Evolutionary conservation across 768 basidiomycete species (phyloP).

Genomic region (Auricularia auricula-judae): DNA sequence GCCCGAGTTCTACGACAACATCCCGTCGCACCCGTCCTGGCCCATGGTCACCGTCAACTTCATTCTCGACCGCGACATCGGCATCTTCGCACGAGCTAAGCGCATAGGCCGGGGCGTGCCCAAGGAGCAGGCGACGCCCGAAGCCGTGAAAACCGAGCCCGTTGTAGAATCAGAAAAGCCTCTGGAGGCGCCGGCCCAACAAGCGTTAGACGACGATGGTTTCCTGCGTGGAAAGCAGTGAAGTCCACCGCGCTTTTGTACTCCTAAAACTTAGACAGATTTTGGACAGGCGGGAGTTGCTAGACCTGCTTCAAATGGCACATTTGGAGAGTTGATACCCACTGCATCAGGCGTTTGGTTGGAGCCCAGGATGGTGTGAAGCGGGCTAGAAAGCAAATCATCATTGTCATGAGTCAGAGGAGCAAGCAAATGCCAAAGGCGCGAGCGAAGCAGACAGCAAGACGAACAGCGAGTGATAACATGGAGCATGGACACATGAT

Average conservation of each 20-base stretch:
- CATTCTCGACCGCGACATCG: constrained; percentile 80
- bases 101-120: constrained; percentile 27
- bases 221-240: neutral
- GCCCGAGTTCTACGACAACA: constrained; percentile 81
- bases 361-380: too few species aligned
- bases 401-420: too few species aligned
- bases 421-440: neutral
- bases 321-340: too few species aligned
- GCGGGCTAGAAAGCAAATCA: too few species aligned
- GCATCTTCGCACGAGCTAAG: constrained; percentile 83
- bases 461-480: neutral
- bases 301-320: too few species aligned
- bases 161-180: neutral
- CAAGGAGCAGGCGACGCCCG: neutral
- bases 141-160: neutral
- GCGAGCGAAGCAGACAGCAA: neutral
- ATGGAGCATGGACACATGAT: too few species aligned
- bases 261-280: too few species aligned
- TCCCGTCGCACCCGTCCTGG: constrained; percentile 88
- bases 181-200: neutral
- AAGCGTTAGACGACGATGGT: neutral
- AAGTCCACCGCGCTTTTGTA: neutral
- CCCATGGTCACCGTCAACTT: constrained; percentile 91
- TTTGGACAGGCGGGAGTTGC: too few species aligned
- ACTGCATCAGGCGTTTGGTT: too few species aligned